Evolutionary conservation across 2,329 filamentous ascomycete species (phyloP), one percentile per base, ranked within the genome.

Genomic region (Cladosporium sp.): DNA sequence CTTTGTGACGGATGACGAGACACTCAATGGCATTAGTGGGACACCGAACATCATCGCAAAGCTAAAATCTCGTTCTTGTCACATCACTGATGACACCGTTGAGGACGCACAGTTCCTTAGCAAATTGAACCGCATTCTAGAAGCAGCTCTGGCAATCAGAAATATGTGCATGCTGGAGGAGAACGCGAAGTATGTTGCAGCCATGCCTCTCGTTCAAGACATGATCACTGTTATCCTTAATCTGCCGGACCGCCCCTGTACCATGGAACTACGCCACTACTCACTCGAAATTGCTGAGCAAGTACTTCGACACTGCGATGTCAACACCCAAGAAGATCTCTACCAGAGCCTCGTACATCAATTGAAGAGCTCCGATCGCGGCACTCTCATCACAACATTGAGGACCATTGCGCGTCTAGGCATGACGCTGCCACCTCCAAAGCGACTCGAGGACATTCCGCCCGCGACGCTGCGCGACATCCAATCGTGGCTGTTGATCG

Each of bases 141-240:
- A 98, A 78, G 93, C 95, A 2, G 89, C 90, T 24, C 82, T 98
- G 57, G 93, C 96, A 21, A 84, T 98, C 52, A 88, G 95, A 61
- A 99, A 99, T 77, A 97, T 99, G 93, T 90, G 93, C n/a, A 91
- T 96, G 78, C 83, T 97, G 24, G 87, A 89, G 26, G 93, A 97
- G 68, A 99, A 99, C 75, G 94, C 94, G 0, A 80, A 85, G 28
- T 95, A 93, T 76, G 85, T 96, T 73, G 86, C 92, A 5, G 88
- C 90, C 28, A 88, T 94, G 67, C 87, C 87, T 18, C 84, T 92
- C 1, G 82, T 96, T 47, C 90, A 90, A 74, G 93, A 97, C 73
- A 86, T 96, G 59, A 83, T 98, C 65, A 91, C 92, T 74, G 91
- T 98, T 68, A 84, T 92, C 28, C 82, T 97, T 54, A 91, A 90